Evolutionary conservation across 2,329 filamentous ascomycete genomes (phyloP).

Genomic region (Ceratocystis albifundus): DNA sequence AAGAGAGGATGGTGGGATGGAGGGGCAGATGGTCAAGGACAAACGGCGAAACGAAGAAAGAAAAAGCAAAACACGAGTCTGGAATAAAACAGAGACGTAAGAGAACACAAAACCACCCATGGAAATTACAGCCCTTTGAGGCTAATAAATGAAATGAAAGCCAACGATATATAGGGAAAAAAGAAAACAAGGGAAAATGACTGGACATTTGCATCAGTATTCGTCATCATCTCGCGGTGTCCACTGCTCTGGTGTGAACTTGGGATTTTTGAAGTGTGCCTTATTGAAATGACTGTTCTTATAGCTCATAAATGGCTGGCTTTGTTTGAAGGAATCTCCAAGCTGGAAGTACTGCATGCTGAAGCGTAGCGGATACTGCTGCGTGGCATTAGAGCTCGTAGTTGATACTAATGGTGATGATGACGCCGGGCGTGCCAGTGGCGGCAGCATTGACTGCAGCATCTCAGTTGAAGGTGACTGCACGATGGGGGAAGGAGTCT

Average conservation of each 20-base stretch:
- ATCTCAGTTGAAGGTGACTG: slow-evolving; percentile 17
- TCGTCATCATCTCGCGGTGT: slow-evolving; percentile 32
- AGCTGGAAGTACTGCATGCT: slow-evolving; percentile 43
- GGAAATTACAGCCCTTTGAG: not conserved
- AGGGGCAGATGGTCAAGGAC: not conserved
- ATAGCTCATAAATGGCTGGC: slow-evolving; percentile 45
- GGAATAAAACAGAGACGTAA: slow-evolving; percentile 11
- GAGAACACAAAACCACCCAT: not conserved
- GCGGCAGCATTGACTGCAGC: not conserved
- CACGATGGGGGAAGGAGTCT: slow-evolving; percentile 1
- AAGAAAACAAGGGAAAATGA: not conserved
- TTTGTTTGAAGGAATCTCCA: slow-evolving; percentile 33
- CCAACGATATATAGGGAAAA: slow-evolving; percentile 5
- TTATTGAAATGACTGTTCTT: slow-evolving; percentile 56
- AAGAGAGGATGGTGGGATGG: not conserved
- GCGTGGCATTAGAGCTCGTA: slow-evolving; percentile 25
- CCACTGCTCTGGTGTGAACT: slow-evolving; percentile 38
- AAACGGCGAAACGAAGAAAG: not conserved
- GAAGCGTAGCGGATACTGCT: slow-evolving; percentile 38
- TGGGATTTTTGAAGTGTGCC: slow-evolving; percentile 55
- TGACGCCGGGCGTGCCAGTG: not conserved
- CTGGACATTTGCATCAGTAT: not conserved
- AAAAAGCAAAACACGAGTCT: not conserved
- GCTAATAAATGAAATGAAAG: slow-evolving; percentile 1
- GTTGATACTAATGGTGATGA: slow-evolving; percentile 7